Base-by-base conservation (phyloP, 1,284 basidiomycete species). In the Xanthoconium separans region DNA sequence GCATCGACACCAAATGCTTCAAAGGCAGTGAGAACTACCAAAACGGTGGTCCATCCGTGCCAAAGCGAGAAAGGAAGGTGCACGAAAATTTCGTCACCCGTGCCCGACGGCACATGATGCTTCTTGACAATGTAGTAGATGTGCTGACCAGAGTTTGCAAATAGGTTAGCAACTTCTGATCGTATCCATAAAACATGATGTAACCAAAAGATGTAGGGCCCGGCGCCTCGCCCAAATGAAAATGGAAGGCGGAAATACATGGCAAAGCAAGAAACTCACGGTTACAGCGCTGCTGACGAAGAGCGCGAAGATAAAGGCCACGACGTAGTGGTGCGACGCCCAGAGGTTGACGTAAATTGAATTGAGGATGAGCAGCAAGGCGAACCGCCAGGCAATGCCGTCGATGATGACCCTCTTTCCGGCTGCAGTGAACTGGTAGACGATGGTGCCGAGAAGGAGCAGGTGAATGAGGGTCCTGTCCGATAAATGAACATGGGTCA, bases 91-190 rank as follows among this genome's bases (percentile, higher is more conserved):
- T 96, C 93, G 58, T 94, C 91, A 27, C 79, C 77, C 40, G 80
- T 66, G 59, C 69, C 81, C 65, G 85, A 76, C 47, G 90, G 73
- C 50, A 80, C 70, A 71, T 96, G 87, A 59, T 85, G 82, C 71
- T 91, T 91, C 78, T 95, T 95, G 69, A 96, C 87, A 58, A 89
- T 78, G 68, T 94, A 95, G 77, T 97, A 98, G 70, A 96, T 91
- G 73, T 96, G 91, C 79, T 82, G 56, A 33, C 55, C 52, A 61
- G 18, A 55, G 39, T 51, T 51, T 40, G 20, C 31, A 57, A 51
- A 57, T 30, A 31, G n/a, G 49, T 68, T 50, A 58, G 40, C 20
- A 50, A 53, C 43, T 49, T 34, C 20, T 37, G 15, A 39, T 60
- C 64, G 48, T 50, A 44, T 51, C 47, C 48, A 39, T 22, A 20